Conservation (phyloP, 345 rosid genomes). For the Fremontodendron californicum region DNA sequence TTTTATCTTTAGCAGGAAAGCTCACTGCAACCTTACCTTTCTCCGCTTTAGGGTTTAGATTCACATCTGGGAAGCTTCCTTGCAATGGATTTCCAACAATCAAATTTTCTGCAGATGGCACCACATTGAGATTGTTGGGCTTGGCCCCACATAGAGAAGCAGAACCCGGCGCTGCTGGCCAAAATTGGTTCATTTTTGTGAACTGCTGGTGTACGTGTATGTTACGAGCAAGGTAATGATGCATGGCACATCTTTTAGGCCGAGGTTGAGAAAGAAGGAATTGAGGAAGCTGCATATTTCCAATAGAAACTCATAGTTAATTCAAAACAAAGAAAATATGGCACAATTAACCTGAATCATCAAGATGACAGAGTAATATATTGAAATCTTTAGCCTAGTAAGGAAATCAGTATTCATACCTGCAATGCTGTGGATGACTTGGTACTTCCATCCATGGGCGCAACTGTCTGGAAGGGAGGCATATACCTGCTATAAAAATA, state of each 20-base stretch:
- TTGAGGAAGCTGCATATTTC: constrained; percentile 20
- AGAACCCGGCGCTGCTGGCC: constrained; percentile 36
- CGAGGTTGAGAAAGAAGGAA: constrained; percentile 38
- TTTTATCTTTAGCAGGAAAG: constrained; percentile 29
- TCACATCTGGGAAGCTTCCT: constrained; percentile 29
- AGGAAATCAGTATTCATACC: constrained; percentile 26
- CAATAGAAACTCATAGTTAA: background rate
- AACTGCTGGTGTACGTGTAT: constrained; percentile 50
- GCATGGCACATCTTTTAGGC: constrained; percentile 55
- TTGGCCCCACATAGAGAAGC: constrained; percentile 25
- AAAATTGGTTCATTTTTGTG: constrained; percentile 35
- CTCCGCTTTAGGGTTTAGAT: constrained; percentile 34
- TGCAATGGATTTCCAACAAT: constrained; percentile 27
- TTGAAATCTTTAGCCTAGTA: background rate
- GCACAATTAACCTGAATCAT: background rate
- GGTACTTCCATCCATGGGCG: constrained; percentile 29
- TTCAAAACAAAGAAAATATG: background rate
- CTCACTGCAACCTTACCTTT: constrained; percentile 17
- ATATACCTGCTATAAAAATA: constrained; percentile 30
- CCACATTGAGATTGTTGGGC: constrained; percentile 20
- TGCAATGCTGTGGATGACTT: constrained; percentile 28
- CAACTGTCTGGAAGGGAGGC: constrained; percentile 30
- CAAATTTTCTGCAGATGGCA: constrained; percentile 18
- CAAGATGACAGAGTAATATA: too few relatives aligned
- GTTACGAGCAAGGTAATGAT: constrained; percentile 49